Base-by-base conservation (phyloP, 306 rosid genomes). In the Glycine tomentella region DNA sequence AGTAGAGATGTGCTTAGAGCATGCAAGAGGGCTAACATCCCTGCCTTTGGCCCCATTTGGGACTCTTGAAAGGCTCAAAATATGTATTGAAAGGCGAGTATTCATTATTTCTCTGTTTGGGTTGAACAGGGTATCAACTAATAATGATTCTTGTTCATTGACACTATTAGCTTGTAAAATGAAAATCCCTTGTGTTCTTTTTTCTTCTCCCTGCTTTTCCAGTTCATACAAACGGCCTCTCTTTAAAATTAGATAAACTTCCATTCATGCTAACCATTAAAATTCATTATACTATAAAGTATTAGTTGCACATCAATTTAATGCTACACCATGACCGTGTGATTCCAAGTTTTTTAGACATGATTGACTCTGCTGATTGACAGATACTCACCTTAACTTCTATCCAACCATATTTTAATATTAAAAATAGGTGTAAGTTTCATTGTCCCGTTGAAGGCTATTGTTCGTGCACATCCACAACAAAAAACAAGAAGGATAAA, bases 1-100 rank as follows among this genome's bases (percentile, higher is more conserved):
- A 88, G 92, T 74, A 86, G 91, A 77, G 89, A 90, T 20, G 88
- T 92, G 1, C 69, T 90, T 66, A 81, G 68, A 56, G 90, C 91
- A 7, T 92, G 94, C 16, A 86, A 83, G 45, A 76, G 49, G 34
- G 84, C 84, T 69, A 74, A 82, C 2, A 63, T 87, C 49, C 87
- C 90, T 69, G 86, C 90, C 8, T 87, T 87, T 81, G 90, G 90
- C 16, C 90, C 90, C 25, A 75, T 84, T 78, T 84, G 88, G 90
- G 90, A 87, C 66, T 87, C 90, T 0, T 87, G 72, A 87, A 63
- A 8, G 33, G 61, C 33, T 86, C 69, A 82, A 38, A 33, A 14
- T 3, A 63, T 13, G 4, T 20, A 34, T 59, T 84, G n/a, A 48
- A 58, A 68, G 16, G 80, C 65, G 86, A 81, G 69, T 75, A 59